phyloP scores from a whole-genome alignment of 2,329 filamentous ascomycete species.

The Phaeomoniella chlamydospora region DNA sequence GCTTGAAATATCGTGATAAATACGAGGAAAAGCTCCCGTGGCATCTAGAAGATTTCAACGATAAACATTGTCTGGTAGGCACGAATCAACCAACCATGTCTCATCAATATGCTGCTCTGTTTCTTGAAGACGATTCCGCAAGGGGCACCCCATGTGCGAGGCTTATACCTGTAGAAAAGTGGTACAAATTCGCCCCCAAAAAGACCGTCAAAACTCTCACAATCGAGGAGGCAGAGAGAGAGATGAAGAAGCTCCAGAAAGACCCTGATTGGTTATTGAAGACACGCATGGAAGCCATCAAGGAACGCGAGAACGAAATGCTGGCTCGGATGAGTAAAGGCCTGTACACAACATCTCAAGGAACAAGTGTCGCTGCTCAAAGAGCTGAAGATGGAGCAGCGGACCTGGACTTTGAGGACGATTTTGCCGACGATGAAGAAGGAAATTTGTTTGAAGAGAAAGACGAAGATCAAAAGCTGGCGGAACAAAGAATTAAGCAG shows the following conservation, averaged over 20 bases:
- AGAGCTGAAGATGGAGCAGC: conserved; percentile 38
- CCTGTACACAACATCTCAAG: conserved; percentile 21
- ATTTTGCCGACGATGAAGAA: conserved; percentile 83
- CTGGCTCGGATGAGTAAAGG: conserved; percentile 31
- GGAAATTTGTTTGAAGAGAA: conserved; percentile 64
- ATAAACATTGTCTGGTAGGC: conserved; percentile 87
- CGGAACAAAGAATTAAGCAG: conserved; percentile 57
- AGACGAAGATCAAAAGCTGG: conserved; percentile 64
- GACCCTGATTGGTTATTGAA: conserved; percentile 70
- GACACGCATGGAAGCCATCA: conserved; percentile 33
- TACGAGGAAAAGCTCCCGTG: conserved; percentile 94
- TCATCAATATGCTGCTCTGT: conserved; percentile 62
- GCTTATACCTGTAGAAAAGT: conserved; percentile 88
- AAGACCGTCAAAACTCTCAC: conserved; percentile 60
- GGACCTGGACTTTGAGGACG: conserved; percentile 54
- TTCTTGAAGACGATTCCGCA: conserved; percentile 52
- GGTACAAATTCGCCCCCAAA: conserved; percentile 77
- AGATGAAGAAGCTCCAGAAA: conserved; percentile 65
- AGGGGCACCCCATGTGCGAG: conserved; percentile 38
- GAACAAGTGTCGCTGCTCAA: neutral
- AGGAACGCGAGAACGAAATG: conserved; percentile 45
- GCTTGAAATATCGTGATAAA: conserved; percentile 52
- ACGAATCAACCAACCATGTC: conserved; percentile 82
- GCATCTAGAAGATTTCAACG: conserved; percentile 93
- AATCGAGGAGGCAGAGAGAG: conserved; percentile 72